These are phyloP conservation scores for Agaricus subrufescens DNA, from an alignment of 768 basidiomycete genomes.

Conservation along the genomic window DNA sequence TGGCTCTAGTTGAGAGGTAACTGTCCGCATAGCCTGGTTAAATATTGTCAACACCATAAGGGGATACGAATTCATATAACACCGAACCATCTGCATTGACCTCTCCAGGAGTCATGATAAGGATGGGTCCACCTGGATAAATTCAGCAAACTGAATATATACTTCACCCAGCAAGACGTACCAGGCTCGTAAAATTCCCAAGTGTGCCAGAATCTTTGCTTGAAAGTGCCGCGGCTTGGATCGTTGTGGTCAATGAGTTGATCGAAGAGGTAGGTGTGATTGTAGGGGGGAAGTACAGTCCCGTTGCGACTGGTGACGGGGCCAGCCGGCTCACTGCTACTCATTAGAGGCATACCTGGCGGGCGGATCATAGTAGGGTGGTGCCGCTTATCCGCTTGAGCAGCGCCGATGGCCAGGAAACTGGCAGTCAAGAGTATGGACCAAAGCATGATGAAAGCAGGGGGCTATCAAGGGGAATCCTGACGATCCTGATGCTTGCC, in stretches of 20 bases:
- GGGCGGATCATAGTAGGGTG: slow-evolving; percentile 38
- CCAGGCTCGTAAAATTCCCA: slow-evolving; percentile 61
- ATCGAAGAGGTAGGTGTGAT: slow-evolving; percentile 50
- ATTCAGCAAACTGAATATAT: neutral
- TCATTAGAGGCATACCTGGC: slow-evolving; percentile 31
- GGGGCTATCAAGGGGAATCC: neutral
- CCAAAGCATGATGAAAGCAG: slow-evolving; percentile 15
- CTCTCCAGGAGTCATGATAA: slow-evolving; percentile 67
- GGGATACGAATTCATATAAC: neutral
- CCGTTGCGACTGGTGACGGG: slow-evolving; percentile 41
- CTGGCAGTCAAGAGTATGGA: slow-evolving; percentile 17
- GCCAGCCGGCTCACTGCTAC: slow-evolving; percentile 18
- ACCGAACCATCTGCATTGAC: slow-evolving; percentile 43
- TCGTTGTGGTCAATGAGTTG: slow-evolving; percentile 51
- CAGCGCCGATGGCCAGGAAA: slow-evolving; percentile 16
- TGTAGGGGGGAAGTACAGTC: slow-evolving; percentile 38
- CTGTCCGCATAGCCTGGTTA: slow-evolving; percentile 31
- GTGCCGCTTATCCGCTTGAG: slow-evolving; percentile 30
- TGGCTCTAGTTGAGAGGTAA: slow-evolving; percentile 62
- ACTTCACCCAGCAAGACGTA: slow-evolving; percentile 13
- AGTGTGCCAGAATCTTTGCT: slow-evolving; percentile 70
- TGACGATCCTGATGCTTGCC: neutral
- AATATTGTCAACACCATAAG: neutral
- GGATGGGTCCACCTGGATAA: slow-evolving; percentile 49
- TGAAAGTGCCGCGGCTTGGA: slow-evolving; percentile 67